phyloP scores from a whole-genome alignment of 1,139 yeast genomes.

The Eremothecium cymbalariae region DNA sequence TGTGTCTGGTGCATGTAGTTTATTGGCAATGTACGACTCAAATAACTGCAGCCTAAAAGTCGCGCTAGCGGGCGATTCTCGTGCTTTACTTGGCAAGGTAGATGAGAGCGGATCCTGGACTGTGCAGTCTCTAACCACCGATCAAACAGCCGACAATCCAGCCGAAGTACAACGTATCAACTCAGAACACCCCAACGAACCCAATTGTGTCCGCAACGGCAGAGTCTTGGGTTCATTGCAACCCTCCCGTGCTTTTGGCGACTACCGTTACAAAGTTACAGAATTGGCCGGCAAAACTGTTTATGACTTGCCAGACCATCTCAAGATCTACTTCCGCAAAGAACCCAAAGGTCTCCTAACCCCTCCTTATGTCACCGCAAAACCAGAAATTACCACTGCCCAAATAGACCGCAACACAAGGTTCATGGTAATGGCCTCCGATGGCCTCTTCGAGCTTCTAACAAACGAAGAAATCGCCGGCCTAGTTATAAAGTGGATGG shows the following conservation, averaged over 20 bases:
- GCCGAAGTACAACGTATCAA: conserved; percentile 79
- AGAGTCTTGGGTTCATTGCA: conserved; percentile 91
- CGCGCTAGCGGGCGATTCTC: conserved; percentile 94
- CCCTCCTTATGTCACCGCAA: conserved; percentile 97
- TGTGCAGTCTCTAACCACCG: conserved; percentile 76
- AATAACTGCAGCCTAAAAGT: conserved; percentile 64
- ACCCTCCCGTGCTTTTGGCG: conserved; percentile 96
- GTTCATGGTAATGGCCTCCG: conserved; percentile 87
- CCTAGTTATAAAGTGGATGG: conserved; percentile 91
- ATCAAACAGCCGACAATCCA: conserved; percentile 90
- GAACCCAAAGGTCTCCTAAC: conserved; percentile 72
- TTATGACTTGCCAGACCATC: conserved; percentile 65
- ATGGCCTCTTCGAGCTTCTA: conserved; percentile 87
- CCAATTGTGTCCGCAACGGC: conserved; percentile 75
- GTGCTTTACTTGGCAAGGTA: conserved; percentile 79
- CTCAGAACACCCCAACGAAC: conserved; percentile 87
- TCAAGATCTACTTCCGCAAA: conserved; percentile 75
- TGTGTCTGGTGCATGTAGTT: conserved; percentile 88
- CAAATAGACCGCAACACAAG: conserved; percentile 70
- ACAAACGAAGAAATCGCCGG: conserved; percentile 90
- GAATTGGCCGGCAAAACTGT: conserved; percentile 38
- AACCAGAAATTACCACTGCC: conserved; percentile 84
- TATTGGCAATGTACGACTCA: conserved; percentile 80
- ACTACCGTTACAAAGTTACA: conserved; percentile 81
- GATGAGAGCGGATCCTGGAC: conserved; percentile 68